Percentiles rank a stretch among this genome's conserved stretches.
These are phyloP conservation scores for Hypoxylon sp. DNA, from an alignment of 2,329 filamentous ascomycete genomes.

Conservation along the genomic window DNA sequence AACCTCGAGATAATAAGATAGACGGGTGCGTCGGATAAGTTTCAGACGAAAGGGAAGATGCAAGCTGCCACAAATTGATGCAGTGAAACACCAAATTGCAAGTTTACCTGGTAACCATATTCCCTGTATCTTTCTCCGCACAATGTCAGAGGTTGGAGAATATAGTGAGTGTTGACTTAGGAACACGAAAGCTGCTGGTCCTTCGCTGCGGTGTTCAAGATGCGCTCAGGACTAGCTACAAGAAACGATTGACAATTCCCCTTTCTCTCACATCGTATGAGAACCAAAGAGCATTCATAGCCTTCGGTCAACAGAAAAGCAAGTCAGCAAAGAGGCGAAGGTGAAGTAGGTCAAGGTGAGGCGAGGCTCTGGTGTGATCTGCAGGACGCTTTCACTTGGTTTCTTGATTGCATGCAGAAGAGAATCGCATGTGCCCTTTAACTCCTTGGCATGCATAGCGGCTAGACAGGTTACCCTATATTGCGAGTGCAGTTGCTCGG, in stretches of 20 bases:
- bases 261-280: slow-evolving; percentile 9
- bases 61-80: background rate
- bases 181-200: slow-evolving; percentile 5
- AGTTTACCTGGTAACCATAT: background rate
- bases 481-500: background rate
- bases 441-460: slow-evolving; percentile 4
- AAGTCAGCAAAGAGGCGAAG: background rate
- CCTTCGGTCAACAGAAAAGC: slow-evolving; percentile 2
- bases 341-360: slow-evolving; percentile 11
- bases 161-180: background rate
- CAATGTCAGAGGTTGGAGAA: background rate
- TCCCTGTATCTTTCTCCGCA: slow-evolving; percentile 2
- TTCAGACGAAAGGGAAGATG: slow-evolving; percentile 15
- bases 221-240: slow-evolving; percentile 2
- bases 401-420: slow-evolving; percentile 21
- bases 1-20: background rate
- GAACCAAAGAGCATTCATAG: slow-evolving; percentile 14
- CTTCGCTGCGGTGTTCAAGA: background rate
- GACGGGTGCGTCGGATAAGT: slow-evolving; percentile 17
- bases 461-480: background rate
- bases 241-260: slow-evolving; percentile 1
- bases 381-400: slow-evolving; percentile 22
- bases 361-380: slow-evolving; percentile 22
- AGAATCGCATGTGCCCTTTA: slow-evolving; percentile 9
- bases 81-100: slow-evolving; percentile 7